Evolutionary conservation across 23 red algal species (phyloP).

Genomic region (Pyropia yezoensis): DNA sequence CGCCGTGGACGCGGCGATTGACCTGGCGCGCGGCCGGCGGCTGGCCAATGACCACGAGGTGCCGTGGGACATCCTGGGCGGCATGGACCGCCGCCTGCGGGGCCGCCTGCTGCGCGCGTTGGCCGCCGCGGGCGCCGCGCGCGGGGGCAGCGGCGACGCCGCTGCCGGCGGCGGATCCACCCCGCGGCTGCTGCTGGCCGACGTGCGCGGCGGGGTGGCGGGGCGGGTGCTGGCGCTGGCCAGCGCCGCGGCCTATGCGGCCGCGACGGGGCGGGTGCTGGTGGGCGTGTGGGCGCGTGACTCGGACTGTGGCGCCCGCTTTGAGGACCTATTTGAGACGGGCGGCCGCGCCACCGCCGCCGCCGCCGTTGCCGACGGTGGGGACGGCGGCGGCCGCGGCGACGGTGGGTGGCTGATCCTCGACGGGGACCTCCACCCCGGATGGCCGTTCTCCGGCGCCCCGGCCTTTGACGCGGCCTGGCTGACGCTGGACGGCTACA

Average conservation of each 20-base stretch:
- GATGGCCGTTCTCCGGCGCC: slow-evolving; percentile 31
- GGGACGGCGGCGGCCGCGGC: neutral
- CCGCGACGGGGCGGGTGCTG: slow-evolving; percentile 12
- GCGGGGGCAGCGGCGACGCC: neutral
- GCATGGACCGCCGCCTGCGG: slow-evolving; percentile 10
- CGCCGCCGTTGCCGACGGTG: neutral
- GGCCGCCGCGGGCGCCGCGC: slow-evolving; percentile 6
- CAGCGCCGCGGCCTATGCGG: slow-evolving; percentile 43
- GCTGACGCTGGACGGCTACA: slow-evolving; percentile 27
- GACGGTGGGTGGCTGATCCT: slow-evolving; percentile 9
- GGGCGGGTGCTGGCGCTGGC: slow-evolving; percentile 55
- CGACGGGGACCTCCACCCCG: slow-evolving; percentile 19
- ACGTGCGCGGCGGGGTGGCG: slow-evolving; percentile 54
- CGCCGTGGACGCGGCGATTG: neutral
- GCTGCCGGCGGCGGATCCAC: neutral
- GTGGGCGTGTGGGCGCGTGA: slow-evolving; percentile 63
- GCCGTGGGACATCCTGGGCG: slow-evolving; percentile 60
- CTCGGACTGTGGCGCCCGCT: slow-evolving; percentile 35
- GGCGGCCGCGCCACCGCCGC: neutral
- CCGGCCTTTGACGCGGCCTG: slow-evolving; percentile 32
- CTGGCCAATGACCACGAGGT: slow-evolving; percentile 32
- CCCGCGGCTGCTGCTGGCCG: slow-evolving; percentile 28
- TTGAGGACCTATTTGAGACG: slow-evolving; percentile 39
- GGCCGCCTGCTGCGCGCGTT: slow-evolving; percentile 12
- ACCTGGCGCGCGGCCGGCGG: slow-evolving; percentile 41